Percentiles rank a stretch among this genome's conserved stretches.
phyloP scores from a whole-genome alignment of 1,139 yeast genomes.

The Candida sp. region DNA sequence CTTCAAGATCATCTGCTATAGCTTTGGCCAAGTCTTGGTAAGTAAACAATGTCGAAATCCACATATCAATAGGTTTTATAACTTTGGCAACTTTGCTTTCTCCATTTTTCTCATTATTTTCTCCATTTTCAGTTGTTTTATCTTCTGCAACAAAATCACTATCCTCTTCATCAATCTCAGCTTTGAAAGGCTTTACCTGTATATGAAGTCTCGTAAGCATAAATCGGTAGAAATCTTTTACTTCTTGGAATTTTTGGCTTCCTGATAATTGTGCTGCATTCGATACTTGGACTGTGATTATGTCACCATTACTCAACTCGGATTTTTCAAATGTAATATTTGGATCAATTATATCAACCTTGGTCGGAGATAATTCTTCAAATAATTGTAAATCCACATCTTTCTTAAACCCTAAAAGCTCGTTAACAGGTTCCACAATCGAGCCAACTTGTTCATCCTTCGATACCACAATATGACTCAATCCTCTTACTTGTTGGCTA shows the following conservation, averaged over 20 bases:
- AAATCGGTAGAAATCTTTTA: conserved; percentile 58
- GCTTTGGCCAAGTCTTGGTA: conserved; percentile 59
- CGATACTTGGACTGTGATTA: conserved; percentile 54
- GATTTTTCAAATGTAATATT: conserved; percentile 51
- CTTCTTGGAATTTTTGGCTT: conserved; percentile 21
- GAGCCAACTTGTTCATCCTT: conserved; percentile 44
- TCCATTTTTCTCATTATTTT: conserved; percentile 9
- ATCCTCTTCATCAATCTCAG: conserved; percentile 47
- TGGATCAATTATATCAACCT: conserved; percentile 49
- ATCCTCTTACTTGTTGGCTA: conserved; percentile 54
- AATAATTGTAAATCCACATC: conserved; percentile 41
- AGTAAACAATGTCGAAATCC: conserved; percentile 63
- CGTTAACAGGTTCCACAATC: conserved; percentile 40
- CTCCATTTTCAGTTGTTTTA: conserved; percentile 12
- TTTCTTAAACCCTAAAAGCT: conserved; percentile 42
- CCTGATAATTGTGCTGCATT: conserved; percentile 18
- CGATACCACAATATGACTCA: conserved; percentile 60
- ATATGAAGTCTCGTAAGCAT: conserved; percentile 67
- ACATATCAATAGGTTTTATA: conserved; percentile 48
- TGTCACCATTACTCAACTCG: conserved; percentile 80
- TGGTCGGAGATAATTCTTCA: conserved; percentile 72
- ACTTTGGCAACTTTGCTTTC: conserved; percentile 14
- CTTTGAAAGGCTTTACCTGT: conserved; percentile 45
- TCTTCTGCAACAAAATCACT: conserved; percentile 34
- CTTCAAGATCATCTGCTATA: conserved; percentile 49